Evolutionary conservation across 192 early-diverging fungal species (phyloP), one percentile per base, ranked within the genome.

Genomic region (Cetraspora pellucida): DNA sequence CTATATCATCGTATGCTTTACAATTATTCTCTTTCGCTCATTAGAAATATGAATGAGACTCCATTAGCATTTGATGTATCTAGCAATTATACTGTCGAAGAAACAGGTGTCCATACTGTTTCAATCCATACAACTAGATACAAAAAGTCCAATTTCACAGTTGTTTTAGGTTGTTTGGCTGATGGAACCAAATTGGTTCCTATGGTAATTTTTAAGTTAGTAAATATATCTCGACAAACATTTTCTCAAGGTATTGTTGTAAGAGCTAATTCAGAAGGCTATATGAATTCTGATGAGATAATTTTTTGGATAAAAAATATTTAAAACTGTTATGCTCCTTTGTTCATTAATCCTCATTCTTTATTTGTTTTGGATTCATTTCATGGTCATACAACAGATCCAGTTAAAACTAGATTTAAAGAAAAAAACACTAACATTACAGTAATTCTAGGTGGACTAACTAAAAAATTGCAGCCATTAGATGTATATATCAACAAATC

Each of bases 31-130:
- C 30, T 70, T 27, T 13, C 1, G 2, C 52, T 54, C 10, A 70
- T 70, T 70, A 47, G 68, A 8, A 70, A 70, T 54, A 70, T 70
- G 46, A 54, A 70, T 65, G 30, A 65, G 43, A 11, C 43, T 9
- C 63, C 68, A 52, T 2, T 70, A 27, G 2, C 68, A n/a, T 70
- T 70, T 70, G 68, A 70, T 54, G 7, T 70, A 17, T 25, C 68
- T 11, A 68, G 45, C 30, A 68, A 46, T 10, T 45, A 13, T n/a
- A 68, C 66, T 46, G 16, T 68, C 14, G 19, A 68, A 45, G 17
- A 68, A 46, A 2, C 14, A 27, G 66, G 31, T 31, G 23, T 43
- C 13, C 2, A 23, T 10, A 46, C 66, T 46, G 45, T 68, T 43
- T 45, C 17, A n/a, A n/a, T n/a, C n/a, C n/a, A n/a, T n/a, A n/a